Evolutionary conservation across 768 basidiomycete genomes (phyloP), one percentile per base, ranked within the genome.

Genomic region (Lentinus tigrinus): DNA sequence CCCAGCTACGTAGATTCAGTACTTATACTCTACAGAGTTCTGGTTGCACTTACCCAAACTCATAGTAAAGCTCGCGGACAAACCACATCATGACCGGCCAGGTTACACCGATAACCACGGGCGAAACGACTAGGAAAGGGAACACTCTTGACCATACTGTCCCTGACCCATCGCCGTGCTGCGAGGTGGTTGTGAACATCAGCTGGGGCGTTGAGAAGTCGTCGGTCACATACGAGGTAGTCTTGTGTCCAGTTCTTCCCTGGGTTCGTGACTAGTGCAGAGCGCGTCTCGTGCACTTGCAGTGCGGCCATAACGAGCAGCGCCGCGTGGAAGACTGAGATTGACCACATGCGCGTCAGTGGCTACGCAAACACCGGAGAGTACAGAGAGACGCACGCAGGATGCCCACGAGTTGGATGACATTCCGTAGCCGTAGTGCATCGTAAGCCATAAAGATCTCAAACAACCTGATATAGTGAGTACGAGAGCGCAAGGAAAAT

Each of bases 371-470:
- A 28, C 21, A 10, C 26, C 6, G 58, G 26, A 52, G 11, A 31
- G 31, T 6, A 34, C 10, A 21, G 24, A 1, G 36, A 52, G 17
- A 70, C 81, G 44, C 68, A 91, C 91, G 56, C 49, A 90, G 76
- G 47, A 93, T 84, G 36, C 90, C 90, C 3, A 88, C 67, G 2
- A 94, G 74, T 68, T 93, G 91, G 36, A 94, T 88, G 63, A 86
- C 77, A 67, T 93, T 94, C 60, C 92, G 83, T 60, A 86, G 63
- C 27, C 87, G 80, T 34, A 94, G 76, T n/a, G 92, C 92, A 76
- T 94, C 92, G 61, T 87, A 82, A 3, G 89, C 88, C 81, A 94
- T 88, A 55, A 86, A 73, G 6, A 92, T 72, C 65, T 93, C 90
- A 60, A 94, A 94, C 1, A 92, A 56, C 70, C 91, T 93, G 57